phyloP scores from a whole-genome alignment of 1,139 yeast species.

The Candida albicans region DNA sequence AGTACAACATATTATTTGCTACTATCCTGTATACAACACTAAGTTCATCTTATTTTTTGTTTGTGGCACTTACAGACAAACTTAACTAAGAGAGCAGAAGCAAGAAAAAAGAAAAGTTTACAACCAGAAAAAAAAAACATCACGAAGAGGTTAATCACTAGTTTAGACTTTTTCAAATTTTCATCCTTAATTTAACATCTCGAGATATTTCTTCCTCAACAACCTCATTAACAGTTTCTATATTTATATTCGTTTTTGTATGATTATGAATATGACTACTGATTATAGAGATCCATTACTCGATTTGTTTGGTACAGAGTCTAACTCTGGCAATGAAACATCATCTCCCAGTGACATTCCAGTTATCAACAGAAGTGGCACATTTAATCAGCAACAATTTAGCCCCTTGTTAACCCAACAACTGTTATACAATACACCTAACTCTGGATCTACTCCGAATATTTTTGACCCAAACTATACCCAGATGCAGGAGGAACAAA shows the following conservation, averaged over 20 bases:
- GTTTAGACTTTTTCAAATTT: neutral
- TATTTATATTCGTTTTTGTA: neutral
- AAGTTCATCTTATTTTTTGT: neutral
- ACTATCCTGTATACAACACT: too few species aligned
- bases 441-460: neutral
- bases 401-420: slow-evolving; percentile 17
- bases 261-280: slow-evolving; percentile 9
- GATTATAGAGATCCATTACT: slow-evolving; percentile 13
- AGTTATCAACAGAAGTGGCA: slow-evolving; percentile 30
- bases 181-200: neutral
- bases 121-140: neutral
- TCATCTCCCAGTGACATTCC: slow-evolving; percentile 28
- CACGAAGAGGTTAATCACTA: too few species aligned
- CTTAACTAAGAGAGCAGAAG: neutral
- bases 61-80: neutral
- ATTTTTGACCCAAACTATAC: slow-evolving; percentile 4
- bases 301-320: slow-evolving; percentile 8
- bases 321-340: neutral
- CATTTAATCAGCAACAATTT: slow-evolving; percentile 7
- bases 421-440: slow-evolving; percentile 9
- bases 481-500: slow-evolving; percentile 6
- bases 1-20: too few species aligned
- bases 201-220: too few species aligned
- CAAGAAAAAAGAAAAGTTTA: neutral
- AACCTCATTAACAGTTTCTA: neutral